Base-by-base conservation (phyloP, 2,329 filamentous ascomycete species). In the Tolypocladium pustulatum region DNA sequence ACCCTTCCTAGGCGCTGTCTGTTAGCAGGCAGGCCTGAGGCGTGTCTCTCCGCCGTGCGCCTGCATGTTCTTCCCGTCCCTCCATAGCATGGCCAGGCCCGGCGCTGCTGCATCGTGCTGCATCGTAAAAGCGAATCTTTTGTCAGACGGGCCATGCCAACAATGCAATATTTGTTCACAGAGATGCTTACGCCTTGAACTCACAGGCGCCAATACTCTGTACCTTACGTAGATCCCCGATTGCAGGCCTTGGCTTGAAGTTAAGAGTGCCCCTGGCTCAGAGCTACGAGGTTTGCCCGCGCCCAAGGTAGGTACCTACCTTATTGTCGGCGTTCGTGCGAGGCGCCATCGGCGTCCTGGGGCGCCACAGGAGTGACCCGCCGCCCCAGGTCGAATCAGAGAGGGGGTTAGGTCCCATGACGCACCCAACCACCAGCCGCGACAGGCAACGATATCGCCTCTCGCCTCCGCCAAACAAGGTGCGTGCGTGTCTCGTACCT, bases 391-490 rank as follows among this genome's bases (percentile, higher is more conserved):
- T 57, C 61, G 60, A 64, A 62, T 65, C 61, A 62, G 60, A 61
- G 57, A 40, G 41, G 53, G 40, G 68, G 67, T 66, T 65, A 60
- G 62, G 59, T 32, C 40, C 62, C 71, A 73, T 74, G 72, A 74
- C 71, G 72, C 71, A 72, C 61, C 65, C 59, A 65, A 22, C 59
- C 56, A 37, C 41, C 56, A 38, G 43, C 10, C 36, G 22, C 30
- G 22, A 32, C 22, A 10, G 40, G 1, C n/a, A 15, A 55, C 38
- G 40, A 43, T 17, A 54, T 46, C 56, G 54, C 55, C 38, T 25
- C 40, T 41, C 58, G 49, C 20, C 53, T 41, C 52, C 49, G 34
- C 43, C n/a, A 15, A 34, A 34, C 9, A 7, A n/a, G n/a, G n/a
- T n/a, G n/a, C 49, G 38, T 46, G 25, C 27, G 12, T 38, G 12